Conservation (phyloP, 2,329 filamentous ascomycete genomes). For the Aspergillus quadricinctus region DNA sequence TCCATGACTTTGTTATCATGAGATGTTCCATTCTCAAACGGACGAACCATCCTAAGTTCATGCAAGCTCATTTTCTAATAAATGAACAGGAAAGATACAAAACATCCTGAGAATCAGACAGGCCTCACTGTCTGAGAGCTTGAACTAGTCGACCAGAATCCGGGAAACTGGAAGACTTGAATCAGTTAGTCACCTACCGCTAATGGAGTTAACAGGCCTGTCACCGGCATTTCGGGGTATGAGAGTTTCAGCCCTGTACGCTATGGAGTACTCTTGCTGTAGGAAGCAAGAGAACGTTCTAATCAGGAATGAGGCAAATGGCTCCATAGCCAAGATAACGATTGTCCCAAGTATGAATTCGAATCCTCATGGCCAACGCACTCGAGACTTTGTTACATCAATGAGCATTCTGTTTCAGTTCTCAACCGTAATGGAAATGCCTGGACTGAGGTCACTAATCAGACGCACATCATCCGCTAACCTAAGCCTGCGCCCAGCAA, state of each 20-base stretch:
- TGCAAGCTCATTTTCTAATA: neutral
- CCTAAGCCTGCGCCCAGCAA: slow-evolving; percentile 7
- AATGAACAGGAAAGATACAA: too few relatives aligned
- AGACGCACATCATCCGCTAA: slow-evolving; percentile 22
- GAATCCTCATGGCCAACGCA: neutral
- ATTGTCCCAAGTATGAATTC: neutral
- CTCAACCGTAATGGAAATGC: slow-evolving; percentile 3
- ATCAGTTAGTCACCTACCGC: neutral
- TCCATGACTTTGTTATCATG: neutral
- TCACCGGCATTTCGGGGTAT: neutral
- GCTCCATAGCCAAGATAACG: neutral
- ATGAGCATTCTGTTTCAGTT: neutral
- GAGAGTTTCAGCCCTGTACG: neutral
- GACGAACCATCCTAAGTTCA: neutral
- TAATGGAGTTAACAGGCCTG: neutral
- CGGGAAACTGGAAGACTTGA: neutral
- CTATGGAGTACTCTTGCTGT: neutral
- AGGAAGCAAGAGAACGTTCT: neutral
- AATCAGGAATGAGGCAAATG: neutral
- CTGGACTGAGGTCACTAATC: slow-evolving; percentile 10
- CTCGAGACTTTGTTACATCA: neutral
- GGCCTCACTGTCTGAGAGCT: too few relatives aligned
- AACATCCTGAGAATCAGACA: too few relatives aligned
- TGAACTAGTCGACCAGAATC: neutral
- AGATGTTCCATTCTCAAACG: neutral